Evolutionary conservation across 257 asterid genomes (phyloP).

Genomic region (Euphrasia confusa): DNA sequence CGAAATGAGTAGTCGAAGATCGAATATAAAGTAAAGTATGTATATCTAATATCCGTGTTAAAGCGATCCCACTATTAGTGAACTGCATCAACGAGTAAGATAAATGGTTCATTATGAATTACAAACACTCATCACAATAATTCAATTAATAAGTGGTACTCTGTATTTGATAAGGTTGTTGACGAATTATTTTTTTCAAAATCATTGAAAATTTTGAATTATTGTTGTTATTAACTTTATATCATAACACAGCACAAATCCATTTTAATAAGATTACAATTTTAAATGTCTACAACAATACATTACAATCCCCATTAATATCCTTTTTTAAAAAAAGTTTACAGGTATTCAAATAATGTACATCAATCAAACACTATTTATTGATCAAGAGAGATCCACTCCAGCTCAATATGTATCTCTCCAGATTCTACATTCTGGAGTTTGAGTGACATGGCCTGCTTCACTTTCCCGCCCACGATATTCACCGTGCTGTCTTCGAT

Average conservation of each 20-base stretch:
- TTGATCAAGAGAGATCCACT: constrained; percentile 94
- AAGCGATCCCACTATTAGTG: background rate
- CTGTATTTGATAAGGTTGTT: background rate
- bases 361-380: constrained; percentile 18
- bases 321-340: too few relatives aligned
- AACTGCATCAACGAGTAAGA: background rate
- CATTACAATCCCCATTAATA: too few relatives aligned
- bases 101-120: too few relatives aligned
- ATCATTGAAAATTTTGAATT: background rate
- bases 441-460: constrained; percentile 61
- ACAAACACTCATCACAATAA: background rate
- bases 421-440: constrained; percentile 97
- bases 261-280: background rate
- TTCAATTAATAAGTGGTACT: too few relatives aligned
- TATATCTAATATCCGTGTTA: background rate
- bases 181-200: background rate
- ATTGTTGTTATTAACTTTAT: background rate
- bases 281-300: background rate
- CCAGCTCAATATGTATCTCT: constrained; percentile 72
- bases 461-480: constrained; percentile 84
- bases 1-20: too few relatives aligned
- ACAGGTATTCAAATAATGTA: background rate
- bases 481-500: constrained; percentile 81
- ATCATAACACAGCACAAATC: too few relatives aligned
- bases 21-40: background rate